A percentile compares a stretch with the other conserved stretches of the same genome.
Evolutionary conservation across 139 green algal genomes (phyloP).

Genomic region (Chlamydomonas urium): DNA sequence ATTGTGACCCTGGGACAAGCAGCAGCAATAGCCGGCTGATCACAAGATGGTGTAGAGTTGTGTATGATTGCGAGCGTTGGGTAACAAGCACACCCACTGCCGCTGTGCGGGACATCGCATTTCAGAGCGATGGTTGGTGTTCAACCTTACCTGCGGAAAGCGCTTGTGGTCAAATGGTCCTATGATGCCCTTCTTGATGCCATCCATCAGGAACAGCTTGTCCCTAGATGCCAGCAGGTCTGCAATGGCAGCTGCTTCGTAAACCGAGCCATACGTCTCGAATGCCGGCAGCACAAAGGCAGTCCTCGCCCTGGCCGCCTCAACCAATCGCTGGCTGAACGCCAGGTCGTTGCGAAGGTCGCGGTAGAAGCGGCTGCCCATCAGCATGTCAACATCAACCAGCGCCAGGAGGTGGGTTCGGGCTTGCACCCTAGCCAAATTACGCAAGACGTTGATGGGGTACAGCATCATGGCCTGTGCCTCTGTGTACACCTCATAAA

Average conservation of each 20-base stretch:
- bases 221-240: slow-evolving; percentile 12
- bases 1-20: slow-evolving; percentile 20
- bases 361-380: slow-evolving; percentile 4
- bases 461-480: slow-evolving; percentile 28
- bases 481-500: slow-evolving; percentile 23
- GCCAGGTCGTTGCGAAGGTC: not conserved
- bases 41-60: too few species aligned
- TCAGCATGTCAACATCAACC: slow-evolving; percentile 35
- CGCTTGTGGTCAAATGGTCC: slow-evolving; percentile 16
- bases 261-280: slow-evolving; percentile 16
- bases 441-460: slow-evolving; percentile 37
- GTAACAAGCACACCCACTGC: too few species aligned
- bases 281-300: slow-evolving; percentile 36
- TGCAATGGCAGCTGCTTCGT: slow-evolving; percentile 19
- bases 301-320: not conserved
- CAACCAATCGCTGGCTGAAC: not conserved
- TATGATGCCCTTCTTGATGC: not conserved
- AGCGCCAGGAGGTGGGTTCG: slow-evolving; percentile 31
- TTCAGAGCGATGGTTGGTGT: too few species aligned
- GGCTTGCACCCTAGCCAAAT: slow-evolving; percentile 18
- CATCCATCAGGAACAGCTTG: slow-evolving; percentile 7
- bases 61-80: too few species aligned
- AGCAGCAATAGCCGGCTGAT: too few species aligned
- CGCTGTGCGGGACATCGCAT: too few species aligned
- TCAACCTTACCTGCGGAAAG: slow-evolving; percentile 7